Conservation (phyloP, 2,329 filamentous ascomycete species). For the Sporothrix euskadiensis region DNA sequence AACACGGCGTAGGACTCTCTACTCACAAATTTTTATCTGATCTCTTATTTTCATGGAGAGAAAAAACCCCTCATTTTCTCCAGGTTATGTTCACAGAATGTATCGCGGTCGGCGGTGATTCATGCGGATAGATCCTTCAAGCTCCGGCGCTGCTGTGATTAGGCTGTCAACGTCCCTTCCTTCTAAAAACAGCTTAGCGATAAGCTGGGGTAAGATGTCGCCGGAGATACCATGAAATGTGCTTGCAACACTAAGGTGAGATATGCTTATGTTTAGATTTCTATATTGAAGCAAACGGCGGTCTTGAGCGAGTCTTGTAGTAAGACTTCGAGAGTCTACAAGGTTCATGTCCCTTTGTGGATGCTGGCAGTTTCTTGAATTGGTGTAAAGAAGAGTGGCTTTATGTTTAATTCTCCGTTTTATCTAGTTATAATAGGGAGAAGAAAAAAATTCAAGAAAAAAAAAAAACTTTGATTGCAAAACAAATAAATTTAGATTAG, state of each 20-base stretch:
- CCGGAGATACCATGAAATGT: neutral
- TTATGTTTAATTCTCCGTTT: too few relatives aligned
- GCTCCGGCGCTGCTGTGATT: neutral
- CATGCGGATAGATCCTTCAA: neutral
- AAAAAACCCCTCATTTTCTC: neutral
- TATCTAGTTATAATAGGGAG: too few relatives aligned
- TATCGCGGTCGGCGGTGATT: neutral
- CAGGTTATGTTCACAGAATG: neutral
- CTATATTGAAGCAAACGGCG: neutral
- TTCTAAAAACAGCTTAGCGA: neutral
- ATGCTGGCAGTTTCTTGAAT: too few relatives aligned
- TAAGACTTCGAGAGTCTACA: too few relatives aligned
- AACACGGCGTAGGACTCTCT: neutral
- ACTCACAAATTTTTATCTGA: neutral
- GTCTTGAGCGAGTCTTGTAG: too few relatives aligned
- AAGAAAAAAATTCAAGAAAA: too few relatives aligned
- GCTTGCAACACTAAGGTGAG: neutral
- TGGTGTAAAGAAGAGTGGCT: too few relatives aligned
- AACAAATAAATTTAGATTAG: too few relatives aligned
- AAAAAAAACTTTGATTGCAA: too few relatives aligned
- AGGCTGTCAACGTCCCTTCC: neutral
- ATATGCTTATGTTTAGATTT: neutral
- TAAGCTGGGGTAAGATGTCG: neutral
- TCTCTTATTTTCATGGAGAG: neutral
- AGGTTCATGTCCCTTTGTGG: too few relatives aligned